phyloP scores from a whole-genome alignment of 2,329 filamentous ascomycete genomes.

The Penicillium polonicum region DNA sequence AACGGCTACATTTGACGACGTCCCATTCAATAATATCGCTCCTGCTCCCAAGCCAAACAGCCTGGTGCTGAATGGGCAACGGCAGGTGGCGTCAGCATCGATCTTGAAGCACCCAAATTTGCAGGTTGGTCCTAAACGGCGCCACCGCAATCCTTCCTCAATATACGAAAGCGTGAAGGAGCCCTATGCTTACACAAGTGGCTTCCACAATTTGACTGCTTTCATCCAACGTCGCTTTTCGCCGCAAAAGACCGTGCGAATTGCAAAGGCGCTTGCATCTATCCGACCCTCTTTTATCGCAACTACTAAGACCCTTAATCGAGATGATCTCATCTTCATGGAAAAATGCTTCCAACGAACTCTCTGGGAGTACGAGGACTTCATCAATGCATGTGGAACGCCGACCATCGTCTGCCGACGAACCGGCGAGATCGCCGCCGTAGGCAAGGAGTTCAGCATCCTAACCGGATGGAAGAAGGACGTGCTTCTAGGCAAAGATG shows the following conservation, averaged over 20 bases:
- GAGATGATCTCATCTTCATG: constrained; percentile 92
- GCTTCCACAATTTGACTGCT: constrained; percentile 83
- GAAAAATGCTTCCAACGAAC: constrained; percentile 95
- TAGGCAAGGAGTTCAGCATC: constrained; percentile 95
- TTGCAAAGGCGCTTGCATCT: constrained; percentile 81
- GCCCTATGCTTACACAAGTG: constrained; percentile 85
- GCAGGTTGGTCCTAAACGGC: constrained; percentile 46
- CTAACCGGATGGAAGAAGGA: constrained; percentile 93
- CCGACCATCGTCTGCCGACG: constrained; percentile 89
- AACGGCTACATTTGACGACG: constrained; percentile 43
- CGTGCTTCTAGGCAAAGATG: constrained; percentile 79
- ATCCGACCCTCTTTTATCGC: constrained; percentile 93
- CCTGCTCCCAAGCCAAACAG: constrained; percentile 28
- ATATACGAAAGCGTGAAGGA: constrained; percentile 89
- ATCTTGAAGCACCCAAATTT: constrained; percentile 43
- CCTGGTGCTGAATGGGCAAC: constrained; percentile 34
- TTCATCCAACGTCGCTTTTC: constrained; percentile 78
- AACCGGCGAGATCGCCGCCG: constrained; percentile 90
- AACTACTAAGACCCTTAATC: constrained; percentile 82
- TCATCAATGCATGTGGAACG: constrained; percentile 81
- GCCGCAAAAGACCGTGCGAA: constrained; percentile 72
- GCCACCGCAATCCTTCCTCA: constrained; percentile 70
- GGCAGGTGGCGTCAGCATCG: constrained; percentile 45
- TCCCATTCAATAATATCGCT: constrained; percentile 26
- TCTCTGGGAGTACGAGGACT: constrained; percentile 88